Evolutionary conservation across 2,329 filamentous ascomycete genomes (phyloP).

Genomic region (Nectriaceae sp.): DNA sequence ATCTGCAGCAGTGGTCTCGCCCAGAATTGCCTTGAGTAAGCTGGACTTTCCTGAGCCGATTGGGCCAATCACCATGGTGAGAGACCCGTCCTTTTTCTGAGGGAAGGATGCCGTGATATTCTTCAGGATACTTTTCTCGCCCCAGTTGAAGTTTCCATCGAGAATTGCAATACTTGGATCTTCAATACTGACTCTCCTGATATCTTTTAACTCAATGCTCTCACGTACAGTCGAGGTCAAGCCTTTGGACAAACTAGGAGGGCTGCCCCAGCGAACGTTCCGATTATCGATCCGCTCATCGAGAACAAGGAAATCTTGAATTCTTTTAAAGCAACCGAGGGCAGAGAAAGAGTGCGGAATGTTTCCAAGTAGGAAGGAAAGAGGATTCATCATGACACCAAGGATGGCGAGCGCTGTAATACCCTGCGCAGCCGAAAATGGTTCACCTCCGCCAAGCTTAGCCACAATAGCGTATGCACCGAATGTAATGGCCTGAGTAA

Average conservation of each 20-base stretch:
- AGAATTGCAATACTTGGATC: constrained; percentile 17
- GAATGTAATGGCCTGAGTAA: constrained; percentile 33
- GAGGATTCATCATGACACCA: constrained; percentile 29
- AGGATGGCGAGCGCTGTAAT: constrained; percentile 35
- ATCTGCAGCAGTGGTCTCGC: constrained; percentile 22
- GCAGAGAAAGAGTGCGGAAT: constrained; percentile 29
- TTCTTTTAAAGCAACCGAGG: constrained; percentile 33
- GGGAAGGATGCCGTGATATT: constrained; percentile 27
- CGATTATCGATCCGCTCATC: constrained; percentile 27
- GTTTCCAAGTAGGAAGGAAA: constrained; percentile 24
- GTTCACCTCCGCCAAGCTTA: constrained; percentile 23
- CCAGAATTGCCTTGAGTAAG: constrained; percentile 32
- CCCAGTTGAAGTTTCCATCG: constrained; percentile 30
- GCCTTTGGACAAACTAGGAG: neutral
- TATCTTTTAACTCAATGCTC: constrained; percentile 8
- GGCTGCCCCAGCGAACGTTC: constrained; percentile 7
- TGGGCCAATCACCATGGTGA: constrained; percentile 33
- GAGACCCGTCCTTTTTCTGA: constrained; percentile 18
- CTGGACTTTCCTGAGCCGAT: constrained; percentile 36
- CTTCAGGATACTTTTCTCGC: constrained; percentile 24
- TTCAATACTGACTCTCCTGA: constrained; percentile 3
- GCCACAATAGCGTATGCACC: constrained; percentile 32
- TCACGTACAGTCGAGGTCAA: constrained; percentile 1
- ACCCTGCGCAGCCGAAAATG: constrained; percentile 32
- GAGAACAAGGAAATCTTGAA: constrained; percentile 31